A percentile compares a stretch with the other conserved stretches of the same genome.
phyloP scores from a whole-genome alignment of 768 basidiomycete genomes.

The Cyathus striatus region DNA sequence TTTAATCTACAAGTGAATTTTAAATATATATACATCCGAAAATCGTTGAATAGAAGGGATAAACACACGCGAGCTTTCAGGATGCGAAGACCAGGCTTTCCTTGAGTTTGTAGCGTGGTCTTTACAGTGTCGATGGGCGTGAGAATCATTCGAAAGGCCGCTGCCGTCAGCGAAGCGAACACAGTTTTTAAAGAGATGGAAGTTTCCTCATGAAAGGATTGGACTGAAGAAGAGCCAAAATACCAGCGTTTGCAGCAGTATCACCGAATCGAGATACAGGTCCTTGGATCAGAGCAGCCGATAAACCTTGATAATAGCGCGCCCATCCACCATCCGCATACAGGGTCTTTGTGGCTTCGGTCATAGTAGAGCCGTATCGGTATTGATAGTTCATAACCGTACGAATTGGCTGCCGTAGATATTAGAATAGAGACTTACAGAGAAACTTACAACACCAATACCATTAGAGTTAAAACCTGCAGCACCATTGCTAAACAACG shows the following conservation, averaged over 20 bases:
- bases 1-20: conserved; percentile 45
- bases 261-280: conserved; percentile 87
- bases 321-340: conserved; percentile 75
- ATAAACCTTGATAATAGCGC: conserved; percentile 86
- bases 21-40: not conserved
- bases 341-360: conserved; percentile 58
- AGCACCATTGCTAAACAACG: conserved; percentile 79
- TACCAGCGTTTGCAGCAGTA: conserved; percentile 91
- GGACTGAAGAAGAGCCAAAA: conserved; percentile 77
- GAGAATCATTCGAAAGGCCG: conserved; percentile 83
- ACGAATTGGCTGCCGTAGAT: conserved; percentile 62
- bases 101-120: conserved; percentile 93
- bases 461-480: conserved; percentile 89
- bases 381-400: conserved; percentile 98
- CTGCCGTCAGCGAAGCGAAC: conserved; percentile 75
- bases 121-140: conserved; percentile 94
- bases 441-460: conserved; percentile 8
- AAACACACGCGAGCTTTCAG: conserved; percentile 58
- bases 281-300: conserved; percentile 83
- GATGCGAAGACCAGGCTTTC: conserved; percentile 61
- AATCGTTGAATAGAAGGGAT: not conserved
- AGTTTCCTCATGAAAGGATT: conserved; percentile 66
- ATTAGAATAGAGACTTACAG: not conserved
- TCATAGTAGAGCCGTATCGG: conserved; percentile 76
- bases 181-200: conserved; percentile 68